Conservation (phyloP, 2,329 filamentous ascomycete genomes). For the Pseudocercospora pini-densiflorae region DNA sequence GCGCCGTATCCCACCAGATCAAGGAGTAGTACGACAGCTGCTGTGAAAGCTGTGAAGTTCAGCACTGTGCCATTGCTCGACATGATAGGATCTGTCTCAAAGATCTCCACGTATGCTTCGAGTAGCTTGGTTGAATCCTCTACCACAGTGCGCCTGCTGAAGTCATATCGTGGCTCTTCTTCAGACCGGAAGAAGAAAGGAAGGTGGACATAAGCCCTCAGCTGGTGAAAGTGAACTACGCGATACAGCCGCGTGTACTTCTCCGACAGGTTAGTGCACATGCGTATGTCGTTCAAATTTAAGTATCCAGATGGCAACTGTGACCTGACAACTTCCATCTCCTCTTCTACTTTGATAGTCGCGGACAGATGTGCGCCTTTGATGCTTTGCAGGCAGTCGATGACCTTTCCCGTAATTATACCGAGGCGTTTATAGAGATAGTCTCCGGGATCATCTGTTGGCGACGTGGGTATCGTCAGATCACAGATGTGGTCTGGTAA, state of each 20-base stretch:
- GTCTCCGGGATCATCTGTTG: slow-evolving; percentile 1
- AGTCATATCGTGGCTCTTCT: slow-evolving; percentile 44
- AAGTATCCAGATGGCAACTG: slow-evolving; percentile 16
- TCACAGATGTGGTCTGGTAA: slow-evolving; percentile 22
- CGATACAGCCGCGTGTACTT: slow-evolving; percentile 22
- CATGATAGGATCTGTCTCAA: slow-evolving; percentile 37
- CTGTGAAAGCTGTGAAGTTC: slow-evolving; percentile 54
- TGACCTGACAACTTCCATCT: slow-evolving; percentile 9
- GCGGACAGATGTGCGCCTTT: slow-evolving; percentile 19
- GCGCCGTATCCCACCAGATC: slow-evolving; percentile 48
- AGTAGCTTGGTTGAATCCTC: slow-evolving; percentile 48
- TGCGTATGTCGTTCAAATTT: slow-evolving; percentile 13
- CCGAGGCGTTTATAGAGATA: slow-evolving; percentile 19
- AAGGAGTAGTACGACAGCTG: slow-evolving; percentile 50
- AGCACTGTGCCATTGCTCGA: slow-evolving; percentile 49
- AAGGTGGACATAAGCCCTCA: slow-evolving; percentile 51
- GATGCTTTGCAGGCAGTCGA: slow-evolving; percentile 20
- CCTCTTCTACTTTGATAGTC: slow-evolving; percentile 19
- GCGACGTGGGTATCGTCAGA: slow-evolving; percentile 14
- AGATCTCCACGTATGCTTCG: slow-evolving; percentile 44
- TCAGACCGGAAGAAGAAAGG: slow-evolving; percentile 50
- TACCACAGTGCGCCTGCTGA: slow-evolving; percentile 46
- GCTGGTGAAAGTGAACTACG: slow-evolving; percentile 45
- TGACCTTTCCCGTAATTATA: slow-evolving; percentile 19
- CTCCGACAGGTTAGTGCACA: slow-evolving; percentile 12